These are phyloP conservation scores for Arxiozyma slooffiae DNA, from an alignment of 1,139 yeast species.

Conservation along the genomic window DNA sequence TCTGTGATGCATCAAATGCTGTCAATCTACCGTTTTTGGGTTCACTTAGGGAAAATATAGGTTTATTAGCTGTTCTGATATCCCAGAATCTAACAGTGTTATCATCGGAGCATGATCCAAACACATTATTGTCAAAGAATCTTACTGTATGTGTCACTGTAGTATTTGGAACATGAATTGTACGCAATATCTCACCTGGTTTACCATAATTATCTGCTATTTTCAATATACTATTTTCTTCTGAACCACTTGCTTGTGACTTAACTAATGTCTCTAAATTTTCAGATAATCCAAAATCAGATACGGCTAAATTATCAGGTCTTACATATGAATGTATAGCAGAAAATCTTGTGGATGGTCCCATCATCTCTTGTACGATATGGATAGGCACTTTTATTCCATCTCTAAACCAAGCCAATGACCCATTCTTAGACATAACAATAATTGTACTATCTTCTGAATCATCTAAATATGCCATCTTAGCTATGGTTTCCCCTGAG, in stretches of 20 bases:
- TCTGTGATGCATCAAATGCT: constrained; percentile 22
- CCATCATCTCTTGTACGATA: constrained; percentile 28
- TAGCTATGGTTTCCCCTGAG: constrained; percentile 26
- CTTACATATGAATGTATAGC: constrained; percentile 23
- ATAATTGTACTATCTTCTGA: constrained; percentile 20
- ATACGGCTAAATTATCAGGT: constrained; percentile 17
- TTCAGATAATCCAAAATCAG: constrained; percentile 27
- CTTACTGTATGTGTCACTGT: constrained; percentile 25
- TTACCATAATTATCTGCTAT: constrained; percentile 27
- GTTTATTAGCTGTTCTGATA: constrained; percentile 22
- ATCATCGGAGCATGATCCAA: constrained; percentile 28
- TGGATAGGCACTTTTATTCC: constrained; percentile 27
- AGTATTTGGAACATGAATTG: constrained; percentile 23
- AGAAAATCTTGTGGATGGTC: constrained; percentile 25
- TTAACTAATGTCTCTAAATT: constrained; percentile 25
- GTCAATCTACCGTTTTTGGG: constrained; percentile 8
- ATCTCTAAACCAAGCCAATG: constrained; percentile 29
- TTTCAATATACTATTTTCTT: constrained; percentile 25
- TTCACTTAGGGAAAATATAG: constrained; percentile 13
- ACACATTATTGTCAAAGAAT: constrained; percentile 26
- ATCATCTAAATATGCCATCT: constrained; percentile 21
- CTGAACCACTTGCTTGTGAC: constrained; percentile 23
- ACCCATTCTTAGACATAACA: constrained; percentile 27
- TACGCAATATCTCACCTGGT: constrained; percentile 20
- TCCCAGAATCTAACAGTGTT: constrained; percentile 28